Percentiles rank a stretch among this genome's conserved stretches.
phyloP scores from a whole-genome alignment of 2,329 filamentous ascomycete species.

The Microcera coccophila region DNA sequence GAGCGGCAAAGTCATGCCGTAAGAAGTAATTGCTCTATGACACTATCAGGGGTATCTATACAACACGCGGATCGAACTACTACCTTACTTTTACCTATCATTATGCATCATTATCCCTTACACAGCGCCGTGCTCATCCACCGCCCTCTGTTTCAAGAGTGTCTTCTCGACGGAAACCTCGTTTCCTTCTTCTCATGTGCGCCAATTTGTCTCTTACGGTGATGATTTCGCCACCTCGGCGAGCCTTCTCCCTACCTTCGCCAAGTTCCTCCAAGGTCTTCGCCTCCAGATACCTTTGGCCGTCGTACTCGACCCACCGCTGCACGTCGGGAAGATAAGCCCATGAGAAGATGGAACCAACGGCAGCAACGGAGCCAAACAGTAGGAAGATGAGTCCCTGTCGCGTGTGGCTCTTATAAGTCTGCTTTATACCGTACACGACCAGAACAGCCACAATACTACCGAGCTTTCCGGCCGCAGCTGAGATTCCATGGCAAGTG shows the following conservation, averaged over 20 bases:
- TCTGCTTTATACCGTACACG: slow-evolving; percentile 47
- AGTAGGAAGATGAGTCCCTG: slow-evolving; percentile 50
- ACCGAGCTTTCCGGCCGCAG: slow-evolving; percentile 56
- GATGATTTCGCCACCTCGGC: slow-evolving; percentile 42
- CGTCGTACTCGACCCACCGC: slow-evolving; percentile 36
- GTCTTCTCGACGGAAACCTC: slow-evolving; percentile 5
- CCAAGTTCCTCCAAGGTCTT: slow-evolving; percentile 50
- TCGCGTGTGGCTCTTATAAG: slow-evolving; percentile 39
- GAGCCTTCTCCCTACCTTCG: slow-evolving; percentile 44
- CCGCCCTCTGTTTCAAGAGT: not conserved
- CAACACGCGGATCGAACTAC: not conserved
- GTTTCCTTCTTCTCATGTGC: slow-evolving; percentile 35
- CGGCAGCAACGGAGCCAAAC: slow-evolving; percentile 47
- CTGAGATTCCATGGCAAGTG: slow-evolving; percentile 60
- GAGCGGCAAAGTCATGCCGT: no score
- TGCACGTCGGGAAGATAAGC: slow-evolving; percentile 49
- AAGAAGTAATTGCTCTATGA: no score
- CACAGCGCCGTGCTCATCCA: slow-evolving; percentile 1
- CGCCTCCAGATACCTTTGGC: slow-evolving; percentile 38
- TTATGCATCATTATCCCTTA: not conserved
- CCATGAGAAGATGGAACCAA: slow-evolving; percentile 50
- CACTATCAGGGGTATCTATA: slow-evolving; percentile 4
- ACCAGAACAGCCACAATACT: slow-evolving; percentile 50
- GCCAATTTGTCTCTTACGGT: slow-evolving; percentile 42
- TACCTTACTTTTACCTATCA: not conserved